A percentile compares a stretch with the other conserved stretches of the same genome.
Evolutionary conservation across 2,329 filamentous ascomycete species (phyloP).

Genomic region (Zymoseptoria passerinii): DNA sequence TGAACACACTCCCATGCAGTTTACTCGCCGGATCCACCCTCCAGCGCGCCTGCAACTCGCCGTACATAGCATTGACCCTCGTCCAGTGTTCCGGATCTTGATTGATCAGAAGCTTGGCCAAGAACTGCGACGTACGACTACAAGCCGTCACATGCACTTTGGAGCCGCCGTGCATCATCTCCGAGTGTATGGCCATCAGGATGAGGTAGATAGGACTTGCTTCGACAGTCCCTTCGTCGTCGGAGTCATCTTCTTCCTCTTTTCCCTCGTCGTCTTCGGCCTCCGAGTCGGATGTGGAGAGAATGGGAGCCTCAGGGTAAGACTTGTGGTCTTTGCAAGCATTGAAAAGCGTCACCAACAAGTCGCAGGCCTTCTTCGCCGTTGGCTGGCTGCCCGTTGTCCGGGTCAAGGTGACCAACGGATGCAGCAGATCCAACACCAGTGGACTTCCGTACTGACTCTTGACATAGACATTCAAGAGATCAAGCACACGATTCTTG

Average conservation of each 20-base stretch:
- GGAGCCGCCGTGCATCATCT: constrained; percentile 54
- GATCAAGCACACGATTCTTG: constrained; percentile 85
- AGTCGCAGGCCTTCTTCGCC: constrained; percentile 61
- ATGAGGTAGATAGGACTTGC: constrained; percentile 43
- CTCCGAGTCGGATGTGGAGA: constrained; percentile 15
- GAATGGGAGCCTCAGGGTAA: constrained; percentile 32
- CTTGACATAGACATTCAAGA: constrained; percentile 77
- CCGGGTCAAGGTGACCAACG: constrained; percentile 66
- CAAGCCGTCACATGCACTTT: constrained; percentile 66
- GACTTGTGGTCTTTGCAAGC: constrained; percentile 45
- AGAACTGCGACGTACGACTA: constrained; percentile 61
- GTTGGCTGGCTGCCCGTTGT: constrained; percentile 71
- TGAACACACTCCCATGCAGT: constrained; percentile 38
- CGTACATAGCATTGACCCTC: constrained; percentile 35
- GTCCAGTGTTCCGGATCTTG: constrained; percentile 35
- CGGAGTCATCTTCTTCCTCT: background rate
- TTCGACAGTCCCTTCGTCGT: constrained; percentile 22
- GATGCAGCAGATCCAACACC: constrained; percentile 62
- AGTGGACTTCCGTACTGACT: constrained; percentile 62
- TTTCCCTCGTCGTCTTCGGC: background rate
- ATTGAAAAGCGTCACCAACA: constrained; percentile 65
- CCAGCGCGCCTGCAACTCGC: constrained; percentile 37
- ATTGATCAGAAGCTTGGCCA: constrained; percentile 54
- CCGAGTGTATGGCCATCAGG: constrained; percentile 59
- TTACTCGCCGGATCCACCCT: constrained; percentile 34